Base-by-base conservation (phyloP, 106 monocot genomes). In the Chionographis japonica region DNA sequence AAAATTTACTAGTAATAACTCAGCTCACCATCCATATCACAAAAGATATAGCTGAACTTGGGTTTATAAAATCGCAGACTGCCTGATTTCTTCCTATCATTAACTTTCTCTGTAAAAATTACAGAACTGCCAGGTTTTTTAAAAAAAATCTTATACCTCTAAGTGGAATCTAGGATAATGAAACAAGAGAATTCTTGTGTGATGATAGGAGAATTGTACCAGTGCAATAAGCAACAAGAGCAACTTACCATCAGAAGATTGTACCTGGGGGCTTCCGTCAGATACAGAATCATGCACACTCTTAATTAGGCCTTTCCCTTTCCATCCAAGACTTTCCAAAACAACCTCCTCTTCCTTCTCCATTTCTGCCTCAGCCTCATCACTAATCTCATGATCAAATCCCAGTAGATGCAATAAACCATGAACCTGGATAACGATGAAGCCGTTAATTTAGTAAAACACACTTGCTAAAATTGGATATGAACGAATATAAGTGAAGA, bases 1-100 rank as follows among this genome's bases (percentile, higher is more conserved):
- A 71, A 27, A 51, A 17, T 53, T 60, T 37, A 54, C 38, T 12
- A 52, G 14, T 72, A 62, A 37, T 2, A 67, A n/a, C 39, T 16
- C 12, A 62, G 4, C 84, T 68, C 66, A 93, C 93, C 98, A 83
- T 98, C 98, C 98, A 98, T 90, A 70, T 98, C 93, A 77, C 89
- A 98, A 63, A 98, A 93, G 18, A 98, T 90, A 74, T 87, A 90
- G 35, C 56, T 77, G 66, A 85, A 93, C 15, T 98, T 98, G 59
- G 92, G 97, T 65, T 70, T 85, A 72, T 78, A 77, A 65, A 83
- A 83, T 20, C 81, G 75, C 40, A 85, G 54, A 61, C 56, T 80
- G 72, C 72, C 76, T 74, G 71, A 65, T 77, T 81, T 81, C 54
- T 78, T 85, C 71, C 37, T 55, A 70, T 67, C 61, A 58, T 74